phyloP scores from a whole-genome alignment of 441 rosid genomes.

The Populus hybrid region DNA sequence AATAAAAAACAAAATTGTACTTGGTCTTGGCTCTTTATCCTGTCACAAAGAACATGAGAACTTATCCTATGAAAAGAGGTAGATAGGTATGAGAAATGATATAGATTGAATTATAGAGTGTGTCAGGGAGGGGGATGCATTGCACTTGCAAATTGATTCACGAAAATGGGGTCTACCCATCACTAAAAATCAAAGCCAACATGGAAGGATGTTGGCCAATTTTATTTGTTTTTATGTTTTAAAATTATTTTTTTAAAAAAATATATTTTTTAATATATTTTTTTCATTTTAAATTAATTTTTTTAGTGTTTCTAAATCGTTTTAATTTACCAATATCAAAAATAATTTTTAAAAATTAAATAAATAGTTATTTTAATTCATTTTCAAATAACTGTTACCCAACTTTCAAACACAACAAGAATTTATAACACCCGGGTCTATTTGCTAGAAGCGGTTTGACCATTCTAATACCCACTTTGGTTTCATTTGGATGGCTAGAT shows the following conservation, averaged over 20 bases:
- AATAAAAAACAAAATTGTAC: neutral
- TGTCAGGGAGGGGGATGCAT: slow-evolving; percentile 55
- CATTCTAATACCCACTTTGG: slow-evolving; percentile 17
- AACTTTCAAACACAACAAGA: no score
- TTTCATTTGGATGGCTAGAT: slow-evolving; percentile 11
- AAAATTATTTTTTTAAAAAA: no score
- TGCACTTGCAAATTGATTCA: slow-evolving; percentile 44
- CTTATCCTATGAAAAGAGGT: slow-evolving; percentile 36
- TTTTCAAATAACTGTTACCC: fast-evolving
- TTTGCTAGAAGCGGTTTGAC: slow-evolving; percentile 30
- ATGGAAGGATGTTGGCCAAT: slow-evolving; percentile 49
- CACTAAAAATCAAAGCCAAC: slow-evolving; percentile 13
- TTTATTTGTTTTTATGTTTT: no score
- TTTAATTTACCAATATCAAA: fast-evolving
- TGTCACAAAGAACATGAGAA: slow-evolving; percentile 54
- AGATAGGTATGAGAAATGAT: slow-evolving; percentile 25
- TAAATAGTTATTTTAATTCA: no score
- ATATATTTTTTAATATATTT: no score
- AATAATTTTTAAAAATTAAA: no score
- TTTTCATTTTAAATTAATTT: fast-evolving
- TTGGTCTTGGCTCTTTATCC: neutral
- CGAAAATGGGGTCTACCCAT: slow-evolving; percentile 12
- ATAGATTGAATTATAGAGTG: slow-evolving; percentile 41
- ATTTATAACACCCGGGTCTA: slow-evolving; percentile 44
- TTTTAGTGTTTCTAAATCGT: no score